A percentile compares a stretch with the other conserved stretches of the same genome.
Conservation (phyloP, 805 yeast species). For the Ogataea haglerorum region DNA sequence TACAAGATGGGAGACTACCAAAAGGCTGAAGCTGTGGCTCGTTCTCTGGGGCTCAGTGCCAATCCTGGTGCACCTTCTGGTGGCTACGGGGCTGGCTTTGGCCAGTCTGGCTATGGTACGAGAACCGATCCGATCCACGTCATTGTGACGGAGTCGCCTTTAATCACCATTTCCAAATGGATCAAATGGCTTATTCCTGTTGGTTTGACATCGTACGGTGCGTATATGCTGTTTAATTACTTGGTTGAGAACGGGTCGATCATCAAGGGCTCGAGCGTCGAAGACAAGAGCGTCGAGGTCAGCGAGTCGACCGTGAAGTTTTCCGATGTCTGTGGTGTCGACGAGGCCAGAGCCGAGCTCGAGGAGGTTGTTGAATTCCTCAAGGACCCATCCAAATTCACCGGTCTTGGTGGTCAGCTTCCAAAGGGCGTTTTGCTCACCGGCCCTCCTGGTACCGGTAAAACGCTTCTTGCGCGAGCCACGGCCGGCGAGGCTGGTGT, state of each 20-base stretch:
- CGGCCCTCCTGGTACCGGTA: constrained; percentile 99
- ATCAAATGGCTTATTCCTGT: constrained; percentile 83
- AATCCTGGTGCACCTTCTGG: constrained; percentile 29
- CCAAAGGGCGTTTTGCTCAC: constrained; percentile 96
- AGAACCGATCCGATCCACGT: constrained; percentile 88
- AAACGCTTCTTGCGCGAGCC: constrained; percentile 92
- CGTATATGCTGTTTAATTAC: constrained; percentile 73
- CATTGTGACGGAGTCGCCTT: constrained; percentile 80
- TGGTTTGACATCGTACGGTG: constrained; percentile 76
- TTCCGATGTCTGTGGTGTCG: constrained; percentile 94
- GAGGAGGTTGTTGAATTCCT: constrained; percentile 98
- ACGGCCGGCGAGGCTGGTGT: constrained; percentile 99
- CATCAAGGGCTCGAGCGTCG: constrained; percentile 22
- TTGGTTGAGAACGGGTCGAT: constrained; percentile 81
- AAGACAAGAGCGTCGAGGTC: constrained; percentile 24
- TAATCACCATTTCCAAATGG: constrained; percentile 80
- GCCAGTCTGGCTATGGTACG: constrained; percentile 44
- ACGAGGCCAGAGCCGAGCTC: constrained; percentile 95
- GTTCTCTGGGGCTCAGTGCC: constrained; percentile 34
- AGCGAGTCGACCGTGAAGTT: constrained; percentile 61
- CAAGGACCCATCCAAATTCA: constrained; percentile 93
- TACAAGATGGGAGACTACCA: constrained; percentile 70
- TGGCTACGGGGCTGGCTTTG: constrained; percentile 18
- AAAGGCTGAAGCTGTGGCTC: constrained; percentile 68
- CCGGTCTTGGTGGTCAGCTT: constrained; percentile 94